A percentile compares a stretch with the other conserved stretches of the same genome.
phyloP scores from a whole-genome alignment of 441 rosid genomes.

The Hura crepitans region DNA sequence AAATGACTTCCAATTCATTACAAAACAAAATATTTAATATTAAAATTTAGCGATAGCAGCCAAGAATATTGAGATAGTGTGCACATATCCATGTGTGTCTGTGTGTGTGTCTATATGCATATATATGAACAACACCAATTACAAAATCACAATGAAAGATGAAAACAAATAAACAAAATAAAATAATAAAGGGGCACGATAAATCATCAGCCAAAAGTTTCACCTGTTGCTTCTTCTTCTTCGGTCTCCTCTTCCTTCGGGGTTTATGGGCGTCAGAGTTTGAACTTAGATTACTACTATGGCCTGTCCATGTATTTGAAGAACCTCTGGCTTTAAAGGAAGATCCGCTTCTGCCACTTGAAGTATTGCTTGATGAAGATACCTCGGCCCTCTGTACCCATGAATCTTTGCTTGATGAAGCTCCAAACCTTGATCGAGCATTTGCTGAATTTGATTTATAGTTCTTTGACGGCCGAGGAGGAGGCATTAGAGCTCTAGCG shows the following conservation, averaged over 20 bases:
- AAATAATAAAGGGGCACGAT: no score
- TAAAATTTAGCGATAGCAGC: background rate
- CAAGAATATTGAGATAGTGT: background rate
- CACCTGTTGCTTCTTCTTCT: constrained; percentile 84
- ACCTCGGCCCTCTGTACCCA: constrained; percentile 45
- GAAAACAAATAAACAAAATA: no score
- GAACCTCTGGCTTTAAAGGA: constrained; percentile 46
- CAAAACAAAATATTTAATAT: background rate
- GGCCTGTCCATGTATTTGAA: constrained; percentile 61
- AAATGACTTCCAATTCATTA: background rate
- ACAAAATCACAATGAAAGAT: background rate
- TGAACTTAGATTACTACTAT: constrained; percentile 87
- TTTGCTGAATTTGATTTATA: constrained; percentile 30
- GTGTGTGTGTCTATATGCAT: no score
- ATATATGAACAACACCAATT: no score
- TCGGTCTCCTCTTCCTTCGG: constrained; percentile 87
- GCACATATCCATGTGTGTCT: no score
- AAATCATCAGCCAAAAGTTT: constrained; percentile 14
- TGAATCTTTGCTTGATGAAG: constrained; percentile 55
- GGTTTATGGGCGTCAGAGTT: constrained; percentile 95
- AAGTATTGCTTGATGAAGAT: constrained; percentile 59
- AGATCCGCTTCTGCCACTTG: constrained; percentile 58
- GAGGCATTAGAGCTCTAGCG: constrained; percentile 91
- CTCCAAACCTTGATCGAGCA: constrained; percentile 56
- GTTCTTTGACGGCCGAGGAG: constrained; percentile 67